Percentiles rank a stretch among this genome's conserved stretches.
Conservation (phyloP, 495 filamentous ascomycete species). For the Mycothermus thermophilus region DNA sequence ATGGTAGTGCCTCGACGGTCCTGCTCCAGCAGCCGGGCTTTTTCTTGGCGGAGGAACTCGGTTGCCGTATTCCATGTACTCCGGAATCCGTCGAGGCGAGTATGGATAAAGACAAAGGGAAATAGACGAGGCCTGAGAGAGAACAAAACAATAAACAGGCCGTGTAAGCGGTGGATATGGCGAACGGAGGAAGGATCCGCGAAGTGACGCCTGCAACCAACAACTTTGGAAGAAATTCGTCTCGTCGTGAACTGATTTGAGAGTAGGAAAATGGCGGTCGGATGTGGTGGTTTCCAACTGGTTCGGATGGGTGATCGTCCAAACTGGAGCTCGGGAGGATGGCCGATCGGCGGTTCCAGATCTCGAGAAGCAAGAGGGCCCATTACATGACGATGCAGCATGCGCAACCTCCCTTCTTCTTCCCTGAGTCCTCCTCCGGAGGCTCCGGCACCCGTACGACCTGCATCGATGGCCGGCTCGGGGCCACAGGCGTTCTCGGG, state of each 20-base stretch:
- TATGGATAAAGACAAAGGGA: constrained; percentile 7
- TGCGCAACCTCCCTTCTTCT: constrained; percentile 35
- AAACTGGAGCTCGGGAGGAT: not conserved
- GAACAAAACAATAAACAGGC: not conserved
- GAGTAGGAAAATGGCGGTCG: not conserved
- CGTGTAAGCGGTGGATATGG: constrained; percentile 1
- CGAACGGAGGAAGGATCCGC: constrained; percentile 2
- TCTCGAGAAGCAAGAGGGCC: not conserved
- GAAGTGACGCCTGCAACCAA: constrained; percentile 9
- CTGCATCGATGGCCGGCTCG: constrained; percentile 8
- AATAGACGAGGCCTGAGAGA: constrained; percentile 1
- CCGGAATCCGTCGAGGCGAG: not conserved
- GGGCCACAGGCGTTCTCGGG: constrained; percentile 19
- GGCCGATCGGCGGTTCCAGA: not conserved
- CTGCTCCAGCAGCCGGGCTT: no score
- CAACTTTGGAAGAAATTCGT: constrained; percentile 13
- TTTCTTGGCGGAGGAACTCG: no score
- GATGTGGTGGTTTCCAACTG: no score
- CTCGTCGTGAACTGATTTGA: constrained; percentile 9
- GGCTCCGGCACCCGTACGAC: constrained; percentile 23
- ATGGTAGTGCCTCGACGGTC: no score
- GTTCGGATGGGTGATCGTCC: not conserved
- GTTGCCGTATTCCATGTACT: no score
- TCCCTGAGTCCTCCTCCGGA: constrained; percentile 21
- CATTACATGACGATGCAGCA: constrained; percentile 43